Evolutionary conservation across 805 yeast species (phyloP).

Genomic region (Candida pini): DNA sequence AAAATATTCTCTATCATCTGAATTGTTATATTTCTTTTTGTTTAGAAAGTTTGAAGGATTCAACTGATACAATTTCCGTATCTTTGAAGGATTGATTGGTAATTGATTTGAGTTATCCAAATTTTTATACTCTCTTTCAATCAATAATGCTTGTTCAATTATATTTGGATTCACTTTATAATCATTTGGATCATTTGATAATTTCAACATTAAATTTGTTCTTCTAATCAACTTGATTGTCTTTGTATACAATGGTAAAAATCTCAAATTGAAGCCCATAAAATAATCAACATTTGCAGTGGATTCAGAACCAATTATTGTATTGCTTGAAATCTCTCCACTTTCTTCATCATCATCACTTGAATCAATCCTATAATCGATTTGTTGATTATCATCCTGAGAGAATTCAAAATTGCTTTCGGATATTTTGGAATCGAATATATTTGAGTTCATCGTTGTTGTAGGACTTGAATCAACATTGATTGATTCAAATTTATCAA

Average conservation of each 20-base stretch:
- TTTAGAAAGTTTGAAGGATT: neutral
- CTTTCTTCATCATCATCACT: slow-evolving; percentile 4
- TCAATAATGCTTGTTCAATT: slow-evolving; percentile 35
- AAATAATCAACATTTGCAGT: slow-evolving; percentile 51
- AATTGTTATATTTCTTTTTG: slow-evolving; percentile 3
- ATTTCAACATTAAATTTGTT: slow-evolving; percentile 15
- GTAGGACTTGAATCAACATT: too few species aligned
- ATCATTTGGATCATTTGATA: slow-evolving; percentile 4
- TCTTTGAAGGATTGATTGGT: neutral
- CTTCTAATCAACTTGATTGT: slow-evolving; percentile 37
- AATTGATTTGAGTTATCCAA: slow-evolving; percentile 13
- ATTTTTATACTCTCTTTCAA: slow-evolving; percentile 29
- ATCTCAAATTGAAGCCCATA: slow-evolving; percentile 59
- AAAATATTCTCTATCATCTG: slow-evolving; percentile 2
- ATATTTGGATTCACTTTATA: slow-evolving; percentile 13
- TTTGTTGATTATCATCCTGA: too few species aligned
- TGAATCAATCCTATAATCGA: slow-evolving; percentile 27
- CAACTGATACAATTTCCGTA: neutral
- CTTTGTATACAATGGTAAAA: slow-evolving; percentile 53
- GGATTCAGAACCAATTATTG: slow-evolving; percentile 20
- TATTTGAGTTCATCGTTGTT: slow-evolving; percentile 1
- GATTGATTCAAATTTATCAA: too few species aligned
- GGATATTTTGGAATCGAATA: neutral
- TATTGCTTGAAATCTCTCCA: neutral
- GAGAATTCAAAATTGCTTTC: too few species aligned